These are phyloP conservation scores for Phaffia tasmanica DNA, from an alignment of 768 basidiomycete species.

Conservation along the genomic window DNA sequence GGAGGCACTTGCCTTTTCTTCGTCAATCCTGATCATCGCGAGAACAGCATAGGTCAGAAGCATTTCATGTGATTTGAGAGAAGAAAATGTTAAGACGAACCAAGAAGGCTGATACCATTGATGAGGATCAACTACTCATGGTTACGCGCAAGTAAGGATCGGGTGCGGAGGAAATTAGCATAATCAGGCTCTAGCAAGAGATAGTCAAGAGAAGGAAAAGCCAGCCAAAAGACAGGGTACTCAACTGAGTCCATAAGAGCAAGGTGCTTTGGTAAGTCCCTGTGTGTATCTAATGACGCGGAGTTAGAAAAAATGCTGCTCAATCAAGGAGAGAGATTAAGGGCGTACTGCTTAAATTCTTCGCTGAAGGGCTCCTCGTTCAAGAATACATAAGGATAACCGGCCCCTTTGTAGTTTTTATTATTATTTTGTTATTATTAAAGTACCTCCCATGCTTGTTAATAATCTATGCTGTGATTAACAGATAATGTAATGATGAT, in stretches of 20 bases:
- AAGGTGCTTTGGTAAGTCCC: constrained; percentile 50
- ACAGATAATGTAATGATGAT: not conserved
- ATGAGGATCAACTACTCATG: constrained; percentile 42
- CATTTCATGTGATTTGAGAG: not conserved
- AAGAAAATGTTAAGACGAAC: constrained; percentile 25
- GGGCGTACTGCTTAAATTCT: constrained; percentile 52
- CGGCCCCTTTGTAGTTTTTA: constrained; percentile 25
- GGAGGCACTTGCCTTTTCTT: constrained; percentile 50
- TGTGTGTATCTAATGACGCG: constrained; percentile 38
- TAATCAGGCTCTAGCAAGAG: too few species aligned
- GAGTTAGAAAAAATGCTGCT: constrained; percentile 27
- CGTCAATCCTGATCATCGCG: constrained; percentile 50
- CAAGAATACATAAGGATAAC: constrained; percentile 74
- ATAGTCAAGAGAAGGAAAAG: too few species aligned
- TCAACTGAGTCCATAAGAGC: constrained; percentile 48
- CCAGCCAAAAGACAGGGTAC: too few species aligned
- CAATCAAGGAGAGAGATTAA: not conserved
- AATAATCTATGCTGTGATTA: not conserved
- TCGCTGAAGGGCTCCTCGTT: constrained; percentile 69
- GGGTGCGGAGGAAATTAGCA: too few species aligned
- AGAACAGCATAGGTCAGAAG: not conserved
- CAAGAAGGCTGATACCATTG: constrained; percentile 66
- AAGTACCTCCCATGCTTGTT: not conserved
- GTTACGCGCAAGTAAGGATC: too few species aligned
- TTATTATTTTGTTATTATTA: too few species aligned